These are phyloP conservation scores for Herpetomonas tarakana DNA, from an alignment of 208 protist genomes.

Conservation along the genomic window DNA sequence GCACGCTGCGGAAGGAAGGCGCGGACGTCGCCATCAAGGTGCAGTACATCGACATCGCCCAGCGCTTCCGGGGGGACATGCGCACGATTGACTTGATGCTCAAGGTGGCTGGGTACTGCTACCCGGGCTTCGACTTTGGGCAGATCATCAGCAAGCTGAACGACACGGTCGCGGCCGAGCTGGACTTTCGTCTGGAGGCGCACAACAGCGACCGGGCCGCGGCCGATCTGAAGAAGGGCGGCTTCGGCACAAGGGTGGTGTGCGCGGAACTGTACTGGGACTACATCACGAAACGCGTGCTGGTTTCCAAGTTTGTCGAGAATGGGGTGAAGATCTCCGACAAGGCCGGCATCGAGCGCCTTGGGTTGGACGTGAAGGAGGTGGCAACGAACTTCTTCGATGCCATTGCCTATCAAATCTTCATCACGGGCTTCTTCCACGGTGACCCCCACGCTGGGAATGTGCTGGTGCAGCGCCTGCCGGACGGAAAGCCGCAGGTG, in stretches of 20 bases:
- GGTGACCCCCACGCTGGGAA: constrained; percentile 94
- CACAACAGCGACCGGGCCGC: constrained; percentile 86
- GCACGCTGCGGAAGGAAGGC: constrained; percentile 44
- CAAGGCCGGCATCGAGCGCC: constrained; percentile 38
- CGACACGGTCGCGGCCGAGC: constrained; percentile 84
- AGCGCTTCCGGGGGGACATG: constrained; percentile 89
- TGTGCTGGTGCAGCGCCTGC: constrained; percentile 78
- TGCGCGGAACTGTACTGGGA: constrained; percentile 58
- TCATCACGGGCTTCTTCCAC: constrained; percentile 93
- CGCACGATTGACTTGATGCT: constrained; percentile 80
- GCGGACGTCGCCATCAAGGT: constrained; percentile 95
- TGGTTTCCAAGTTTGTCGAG: constrained; percentile 67
- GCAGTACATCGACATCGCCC: constrained; percentile 87
- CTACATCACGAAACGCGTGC: constrained; percentile 59
- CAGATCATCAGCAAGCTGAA: constrained; percentile 85
- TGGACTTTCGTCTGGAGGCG: constrained; percentile 94
- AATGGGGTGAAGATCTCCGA: constrained; percentile 82
- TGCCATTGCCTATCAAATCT: constrained; percentile 93
- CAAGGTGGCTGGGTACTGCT: constrained; percentile 61
- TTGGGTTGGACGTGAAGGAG: constrained; percentile 49
- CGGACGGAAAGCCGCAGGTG: constrained; percentile 64
- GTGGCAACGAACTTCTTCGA: constrained; percentile 79
- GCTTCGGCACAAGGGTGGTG: constrained; percentile 72
- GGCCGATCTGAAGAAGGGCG: constrained; percentile 58
- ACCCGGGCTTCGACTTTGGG: constrained; percentile 85